Percentiles rank a stretch among this genome's conserved stretches.
phyloP scores from a whole-genome alignment of 2,329 filamentous ascomycete genomes.

The Fusarium irregulare region DNA sequence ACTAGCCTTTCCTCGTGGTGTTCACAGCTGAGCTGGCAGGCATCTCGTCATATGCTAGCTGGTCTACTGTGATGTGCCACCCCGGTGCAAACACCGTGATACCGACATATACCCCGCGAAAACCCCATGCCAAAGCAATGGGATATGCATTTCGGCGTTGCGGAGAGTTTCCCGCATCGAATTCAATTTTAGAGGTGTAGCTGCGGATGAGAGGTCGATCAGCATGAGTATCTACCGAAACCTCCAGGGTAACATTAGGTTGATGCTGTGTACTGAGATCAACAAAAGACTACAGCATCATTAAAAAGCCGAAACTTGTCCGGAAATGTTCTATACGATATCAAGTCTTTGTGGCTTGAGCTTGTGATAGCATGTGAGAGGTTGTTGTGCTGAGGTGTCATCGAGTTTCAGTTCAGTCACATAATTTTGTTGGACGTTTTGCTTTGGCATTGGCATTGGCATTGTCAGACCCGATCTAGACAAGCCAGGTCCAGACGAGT shows the following conservation, averaged over 20 bases:
- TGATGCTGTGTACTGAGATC: neutral
- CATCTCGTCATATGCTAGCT: neutral
- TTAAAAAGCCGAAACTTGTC: slow-evolving; percentile 31
- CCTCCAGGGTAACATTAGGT: slow-evolving; percentile 30
- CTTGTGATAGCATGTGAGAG: slow-evolving; percentile 16
- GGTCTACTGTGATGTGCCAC: neutral
- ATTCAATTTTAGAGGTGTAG: slow-evolving; percentile 8
- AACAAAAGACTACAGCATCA: neutral
- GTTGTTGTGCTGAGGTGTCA: slow-evolving; percentile 21
- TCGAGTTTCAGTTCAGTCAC: slow-evolving; percentile 30
- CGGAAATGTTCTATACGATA: slow-evolving; percentile 6
- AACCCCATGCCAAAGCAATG: neutral
- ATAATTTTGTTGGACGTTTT: slow-evolving; percentile 36
- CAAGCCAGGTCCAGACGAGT: neutral
- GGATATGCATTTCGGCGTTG: slow-evolving; percentile 17
- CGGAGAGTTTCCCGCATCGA: slow-evolving; percentile 24
- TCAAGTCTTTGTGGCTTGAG: slow-evolving; percentile 11
- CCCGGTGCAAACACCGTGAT: slow-evolving; percentile 26
- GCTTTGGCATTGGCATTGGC: slow-evolving; percentile 3
- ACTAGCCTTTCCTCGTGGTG: neutral
- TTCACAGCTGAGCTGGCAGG: neutral
- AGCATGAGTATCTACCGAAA: neutral
- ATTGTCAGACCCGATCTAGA: slow-evolving; percentile 25
- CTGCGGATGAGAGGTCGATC: neutral
- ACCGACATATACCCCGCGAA: slow-evolving; percentile 13